Evolutionary conservation across 768 basidiomycete species (phyloP), one percentile per base, ranked within the genome.

Genomic region (Lactarius hatsudake): DNA sequence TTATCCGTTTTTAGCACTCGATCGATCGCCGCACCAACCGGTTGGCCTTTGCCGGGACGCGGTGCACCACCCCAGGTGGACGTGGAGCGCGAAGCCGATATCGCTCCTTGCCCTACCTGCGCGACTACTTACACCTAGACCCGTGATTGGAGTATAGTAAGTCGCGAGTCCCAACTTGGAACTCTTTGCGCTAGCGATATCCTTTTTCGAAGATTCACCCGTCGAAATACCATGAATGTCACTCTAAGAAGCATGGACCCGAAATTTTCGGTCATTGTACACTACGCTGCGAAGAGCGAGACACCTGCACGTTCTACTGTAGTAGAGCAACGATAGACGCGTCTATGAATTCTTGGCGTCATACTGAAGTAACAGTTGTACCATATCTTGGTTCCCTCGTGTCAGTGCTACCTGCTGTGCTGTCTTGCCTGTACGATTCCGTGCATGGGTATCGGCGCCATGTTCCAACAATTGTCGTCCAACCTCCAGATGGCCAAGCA

Each of bases 241-340:
- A n/a, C n/a, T n/a, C n/a, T n/a, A n/a, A n/a, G n/a, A n/a, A n/a
- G 84, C 82, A 8, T 38, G 6, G 12, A 23, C 26, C 48, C 48
- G 48, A 23, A 13, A n/a, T 10, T 51, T 51, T 6, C 12, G 48
- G 17, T 53, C 13, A 17, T 53, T 23, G 23, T 12, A 51, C n/a
- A 45, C n/a, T 45, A 28, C 3, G 9, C 8, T n/a, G n/a, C n/a
- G 4, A 48, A 48, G 48, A 5, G 5, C 0, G 3, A n/a, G 48
- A 23, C 23, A 23, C 23, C 2, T 36, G 12, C 36, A 38, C 10
- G 36, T 38, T 20, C 48, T 6, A n/a, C 26, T 1, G 26, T 28
- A 1, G 26, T 28, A 28, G 26, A 13, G 51, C 5, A 26, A 13
- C 26, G 51, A 15, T 53, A 53, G 48, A 2, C 5, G 23, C 13